A percentile compares a stretch with the other conserved stretches of the same genome.
Evolutionary conservation across 2,329 filamentous ascomycete species (phyloP).

Genomic region (Scortechinia acanthostroma): DNA sequence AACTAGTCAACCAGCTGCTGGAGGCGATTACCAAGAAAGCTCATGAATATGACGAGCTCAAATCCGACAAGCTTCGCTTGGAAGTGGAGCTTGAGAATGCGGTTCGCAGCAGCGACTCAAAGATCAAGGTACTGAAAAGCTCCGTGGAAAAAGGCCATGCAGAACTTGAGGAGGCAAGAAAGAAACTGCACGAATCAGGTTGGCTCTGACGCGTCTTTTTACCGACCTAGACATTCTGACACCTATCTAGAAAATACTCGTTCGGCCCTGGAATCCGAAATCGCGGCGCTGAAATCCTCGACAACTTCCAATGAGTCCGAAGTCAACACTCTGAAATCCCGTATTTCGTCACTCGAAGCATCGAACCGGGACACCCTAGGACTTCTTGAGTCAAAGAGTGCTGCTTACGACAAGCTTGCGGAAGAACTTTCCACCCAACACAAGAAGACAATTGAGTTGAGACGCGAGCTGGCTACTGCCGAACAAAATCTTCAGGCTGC

Average conservation of each 20-base stretch:
- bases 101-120: constrained; percentile 50
- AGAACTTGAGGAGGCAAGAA: constrained; percentile 49
- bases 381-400: constrained; percentile 58
- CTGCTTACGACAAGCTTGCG: constrained; percentile 54
- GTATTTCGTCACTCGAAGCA: constrained; percentile 54
- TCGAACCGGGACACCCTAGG: constrained; percentile 60
- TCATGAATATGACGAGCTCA: constrained; percentile 50
- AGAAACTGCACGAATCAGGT: constrained; percentile 52
- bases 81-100: constrained; percentile 63
- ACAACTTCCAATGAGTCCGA: constrained; percentile 44
- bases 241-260: constrained; percentile 47
- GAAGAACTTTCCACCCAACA: constrained; percentile 57
- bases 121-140: constrained; percentile 50
- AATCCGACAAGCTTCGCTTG: constrained; percentile 54
- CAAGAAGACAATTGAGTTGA: constrained; percentile 50
- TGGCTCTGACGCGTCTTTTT: constrained; percentile 3
- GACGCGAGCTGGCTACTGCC: constrained; percentile 49
- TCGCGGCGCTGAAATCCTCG: constrained; percentile 47
- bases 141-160: constrained; percentile 50
- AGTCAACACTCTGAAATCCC: constrained; percentile 45
- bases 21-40: constrained; percentile 47
- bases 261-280: constrained; percentile 46
- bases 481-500: constrained; percentile 56
- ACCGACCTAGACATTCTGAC: not conserved
- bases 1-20: constrained; percentile 50